These are phyloP conservation scores for Phaeolepiota aurea DNA, from an alignment of 768 basidiomycete genomes.

Conservation along the genomic window DNA sequence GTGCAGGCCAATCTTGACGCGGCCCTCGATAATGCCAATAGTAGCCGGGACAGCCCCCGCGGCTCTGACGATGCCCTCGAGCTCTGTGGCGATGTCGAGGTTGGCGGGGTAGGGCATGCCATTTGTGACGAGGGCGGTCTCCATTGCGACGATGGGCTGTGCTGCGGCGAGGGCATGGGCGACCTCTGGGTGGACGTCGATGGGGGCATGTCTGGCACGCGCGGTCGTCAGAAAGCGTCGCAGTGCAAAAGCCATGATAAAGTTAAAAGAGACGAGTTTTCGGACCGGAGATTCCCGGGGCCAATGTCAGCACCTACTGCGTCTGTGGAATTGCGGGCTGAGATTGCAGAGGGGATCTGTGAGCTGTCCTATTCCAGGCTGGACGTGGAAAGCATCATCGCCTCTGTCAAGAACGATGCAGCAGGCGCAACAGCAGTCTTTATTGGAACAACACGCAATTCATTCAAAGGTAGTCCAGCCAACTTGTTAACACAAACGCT, in stretches of 20 bases:
- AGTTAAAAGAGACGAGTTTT: too few species aligned
- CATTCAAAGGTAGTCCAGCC: constrained; percentile 71
- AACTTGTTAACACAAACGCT: background rate
- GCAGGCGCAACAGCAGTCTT: constrained; percentile 74
- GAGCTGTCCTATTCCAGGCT: constrained; percentile 53
- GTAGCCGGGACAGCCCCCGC: constrained; percentile 85
- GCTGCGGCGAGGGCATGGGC: constrained; percentile 62
- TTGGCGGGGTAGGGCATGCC: constrained; percentile 83
- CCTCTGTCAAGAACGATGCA: constrained; percentile 49
- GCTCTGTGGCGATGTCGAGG: constrained; percentile 55
- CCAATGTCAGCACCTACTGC: too few species aligned
- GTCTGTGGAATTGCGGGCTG: constrained; percentile 34
- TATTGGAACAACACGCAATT: constrained; percentile 81
- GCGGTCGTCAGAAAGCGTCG: background rate
- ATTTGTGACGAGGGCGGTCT: constrained; percentile 89
- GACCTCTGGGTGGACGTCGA: constrained; percentile 81
- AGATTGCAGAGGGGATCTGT: constrained; percentile 40
- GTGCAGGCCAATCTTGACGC: constrained; percentile 79
- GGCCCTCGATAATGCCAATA: constrained; percentile 75
- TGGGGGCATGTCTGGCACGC: constrained; percentile 16
- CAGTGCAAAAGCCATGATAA: background rate
- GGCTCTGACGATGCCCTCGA: constrained; percentile 68
- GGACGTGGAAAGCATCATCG: constrained; percentile 47
- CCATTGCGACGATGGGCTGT: constrained; percentile 79
- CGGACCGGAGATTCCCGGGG: too few species aligned